Conservation (phyloP, 768 basidiomycete genomes). For the Piloderma croceum region DNA sequence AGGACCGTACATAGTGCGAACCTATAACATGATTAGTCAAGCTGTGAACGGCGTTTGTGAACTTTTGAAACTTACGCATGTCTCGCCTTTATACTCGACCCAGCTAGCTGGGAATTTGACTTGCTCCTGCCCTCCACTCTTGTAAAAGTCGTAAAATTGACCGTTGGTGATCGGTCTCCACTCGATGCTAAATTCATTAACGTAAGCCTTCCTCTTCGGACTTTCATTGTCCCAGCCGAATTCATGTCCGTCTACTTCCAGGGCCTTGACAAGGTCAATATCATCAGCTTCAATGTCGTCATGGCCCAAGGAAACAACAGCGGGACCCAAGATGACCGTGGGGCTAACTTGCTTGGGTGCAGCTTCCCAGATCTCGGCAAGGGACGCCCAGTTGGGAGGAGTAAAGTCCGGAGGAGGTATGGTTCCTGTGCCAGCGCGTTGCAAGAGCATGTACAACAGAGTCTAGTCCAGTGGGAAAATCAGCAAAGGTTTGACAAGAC, state of each 20-base stretch:
- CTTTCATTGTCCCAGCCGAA: conserved; percentile 97
- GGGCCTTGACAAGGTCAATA: conserved; percentile 21
- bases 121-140: conserved; percentile 36
- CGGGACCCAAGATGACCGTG: conserved; percentile 55
- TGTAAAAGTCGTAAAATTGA: conserved; percentile 71
- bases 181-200: conserved; percentile 70
- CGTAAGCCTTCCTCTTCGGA: conserved; percentile 54
- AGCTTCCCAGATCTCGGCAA: conserved; percentile 42
- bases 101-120: conserved; percentile 67
- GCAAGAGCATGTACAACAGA: conserved; percentile 89
- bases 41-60: neutral
- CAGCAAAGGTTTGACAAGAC: conserved; percentile 8
- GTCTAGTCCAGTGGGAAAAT: conserved; percentile 43
- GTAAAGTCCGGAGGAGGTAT: conserved; percentile 73
- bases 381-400: conserved; percentile 61
- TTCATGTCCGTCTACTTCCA: conserved; percentile 49
- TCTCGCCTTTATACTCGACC: conserved; percentile 48
- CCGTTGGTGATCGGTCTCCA: conserved; percentile 87
- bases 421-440: conserved; percentile 72
- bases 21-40: conserved; percentile 29
- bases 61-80: conserved; percentile 36
- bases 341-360: conserved; percentile 33
- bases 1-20: conserved; percentile 85
- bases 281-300: conserved; percentile 79
- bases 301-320: conserved; percentile 65